phyloP scores from a whole-genome alignment of 192 early-diverging fungal genomes.

The Irineochytrium annulatum region DNA sequence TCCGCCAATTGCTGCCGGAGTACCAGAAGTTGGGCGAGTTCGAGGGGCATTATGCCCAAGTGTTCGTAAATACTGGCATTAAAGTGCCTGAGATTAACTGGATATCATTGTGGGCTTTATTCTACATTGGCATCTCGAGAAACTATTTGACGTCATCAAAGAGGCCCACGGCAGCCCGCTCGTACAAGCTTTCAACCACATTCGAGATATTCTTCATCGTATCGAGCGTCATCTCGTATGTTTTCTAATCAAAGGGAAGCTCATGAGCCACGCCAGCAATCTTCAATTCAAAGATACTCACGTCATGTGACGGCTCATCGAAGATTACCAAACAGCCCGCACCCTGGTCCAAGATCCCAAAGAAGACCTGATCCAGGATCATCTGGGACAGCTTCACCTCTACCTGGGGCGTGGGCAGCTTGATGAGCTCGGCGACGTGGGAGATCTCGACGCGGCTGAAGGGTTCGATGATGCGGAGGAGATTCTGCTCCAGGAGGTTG shows the following conservation, averaged over 20 bases:
- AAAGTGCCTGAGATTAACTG: no score
- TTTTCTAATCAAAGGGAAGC: constrained; percentile 56
- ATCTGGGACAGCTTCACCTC: constrained; percentile 97
- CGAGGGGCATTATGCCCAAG: no score
- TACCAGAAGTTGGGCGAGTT: no score
- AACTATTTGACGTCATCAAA: not conserved
- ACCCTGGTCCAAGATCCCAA: constrained; percentile 96
- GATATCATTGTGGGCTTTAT: no score
- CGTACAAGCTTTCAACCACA: constrained; percentile 92
- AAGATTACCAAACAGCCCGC: constrained; percentile 93
- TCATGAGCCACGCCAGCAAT: not conserved
- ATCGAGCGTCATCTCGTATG: constrained; percentile 86
- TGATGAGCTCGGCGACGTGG: constrained; percentile 90
- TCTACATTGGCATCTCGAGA: no score
- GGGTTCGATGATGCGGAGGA: constrained; percentile 96
- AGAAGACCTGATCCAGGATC: constrained; percentile 96
- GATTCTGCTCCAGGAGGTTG: constrained; percentile 92
- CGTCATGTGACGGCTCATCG: constrained; percentile 82
- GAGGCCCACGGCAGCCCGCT: constrained; percentile 57
- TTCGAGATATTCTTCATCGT: constrained; percentile 96
- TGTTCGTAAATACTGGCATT: no score
- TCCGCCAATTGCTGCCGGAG: no score
- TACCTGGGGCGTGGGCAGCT: constrained; percentile 87
- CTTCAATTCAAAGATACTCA: constrained; percentile 41
- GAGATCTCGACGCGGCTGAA: constrained; percentile 95